A percentile compares a stretch with the other conserved stretches of the same genome.
Evolutionary conservation across 805 yeast species (phyloP).

Genomic region (Candida montana): DNA sequence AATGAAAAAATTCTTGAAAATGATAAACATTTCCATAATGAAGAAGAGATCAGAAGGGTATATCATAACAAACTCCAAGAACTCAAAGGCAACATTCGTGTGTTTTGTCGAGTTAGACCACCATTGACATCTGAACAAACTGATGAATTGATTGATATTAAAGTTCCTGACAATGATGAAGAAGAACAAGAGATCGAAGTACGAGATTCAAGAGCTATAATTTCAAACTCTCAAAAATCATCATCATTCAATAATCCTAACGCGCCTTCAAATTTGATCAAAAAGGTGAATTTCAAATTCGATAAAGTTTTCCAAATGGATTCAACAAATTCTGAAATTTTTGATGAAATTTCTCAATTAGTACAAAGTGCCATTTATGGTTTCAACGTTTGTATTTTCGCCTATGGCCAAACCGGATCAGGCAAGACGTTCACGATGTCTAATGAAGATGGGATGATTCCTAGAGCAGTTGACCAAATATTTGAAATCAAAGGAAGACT

Average conservation of each 20-base stretch:
- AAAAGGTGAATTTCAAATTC: slow-evolving; percentile 48
- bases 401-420: slow-evolving; percentile 96
- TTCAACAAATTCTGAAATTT: slow-evolving; percentile 56
- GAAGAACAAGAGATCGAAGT: slow-evolving; percentile 23
- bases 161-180: slow-evolving; percentile 26
- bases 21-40: slow-evolving; percentile 35
- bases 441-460: slow-evolving; percentile 70
- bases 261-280: background rate
- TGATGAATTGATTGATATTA: slow-evolving; percentile 26
- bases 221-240: background rate
- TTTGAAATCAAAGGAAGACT: slow-evolving; percentile 49
- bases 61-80: slow-evolving; percentile 78
- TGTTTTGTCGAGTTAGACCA: slow-evolving; percentile 83
- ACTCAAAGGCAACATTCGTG: slow-evolving; percentile 86
- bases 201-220: slow-evolving; percentile 12
- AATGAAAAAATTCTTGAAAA: slow-evolving; percentile 26
- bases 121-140: slow-evolving; percentile 24
- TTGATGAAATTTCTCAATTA: slow-evolving; percentile 79
- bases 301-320: slow-evolving; percentile 67
- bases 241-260: slow-evolving; percentile 2
- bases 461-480: slow-evolving; percentile 66
- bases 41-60: slow-evolving; percentile 53
- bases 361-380: slow-evolving; percentile 88
- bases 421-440: slow-evolving; percentile 95
- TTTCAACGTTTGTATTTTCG: slow-evolving; percentile 85